A percentile compares a stretch with the other conserved stretches of the same genome.
Conservation (phyloP, 2,329 filamentous ascomycete species). For the Penicillium sp. region DNA sequence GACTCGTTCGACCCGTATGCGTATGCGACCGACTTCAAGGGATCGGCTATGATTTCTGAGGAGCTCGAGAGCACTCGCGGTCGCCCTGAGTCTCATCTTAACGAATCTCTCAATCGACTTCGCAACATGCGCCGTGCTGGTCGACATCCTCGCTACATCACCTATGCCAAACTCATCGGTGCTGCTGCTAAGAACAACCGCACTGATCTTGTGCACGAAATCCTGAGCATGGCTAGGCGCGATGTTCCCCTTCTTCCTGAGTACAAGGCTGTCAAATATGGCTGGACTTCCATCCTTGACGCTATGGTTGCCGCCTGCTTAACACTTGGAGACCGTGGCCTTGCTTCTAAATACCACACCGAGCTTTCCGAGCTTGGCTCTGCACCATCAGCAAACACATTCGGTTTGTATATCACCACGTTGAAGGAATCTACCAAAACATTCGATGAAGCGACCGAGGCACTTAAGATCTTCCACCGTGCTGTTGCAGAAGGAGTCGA, state of each 20-base stretch:
- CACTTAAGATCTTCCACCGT: slow-evolving; percentile 95
- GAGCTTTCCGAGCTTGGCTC: slow-evolving; percentile 89
- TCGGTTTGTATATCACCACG: slow-evolving; percentile 98
- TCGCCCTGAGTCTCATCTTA: slow-evolving; percentile 73
- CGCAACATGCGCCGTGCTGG: slow-evolving; percentile 92
- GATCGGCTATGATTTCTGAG: slow-evolving; percentile 87
- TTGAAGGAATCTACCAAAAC: slow-evolving; percentile 97
- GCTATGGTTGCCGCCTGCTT: slow-evolving; percentile 95
- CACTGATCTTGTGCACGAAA: slow-evolving; percentile 80
- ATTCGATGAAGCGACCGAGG: slow-evolving; percentile 95
- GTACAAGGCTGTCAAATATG: slow-evolving; percentile 86
- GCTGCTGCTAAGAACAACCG: slow-evolving; percentile 86
- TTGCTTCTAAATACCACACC: slow-evolving; percentile 87
- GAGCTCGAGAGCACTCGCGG: slow-evolving; percentile 81
- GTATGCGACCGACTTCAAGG: slow-evolving; percentile 88
- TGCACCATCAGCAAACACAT: slow-evolving; percentile 94
- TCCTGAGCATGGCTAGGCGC: slow-evolving; percentile 84
- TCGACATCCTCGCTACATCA: slow-evolving; percentile 92
- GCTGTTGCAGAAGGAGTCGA: slow-evolving; percentile 93
- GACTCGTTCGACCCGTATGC: slow-evolving; percentile 92
- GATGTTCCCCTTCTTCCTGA: slow-evolving; percentile 86
- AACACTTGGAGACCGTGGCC: slow-evolving; percentile 76
- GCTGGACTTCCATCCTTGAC: slow-evolving; percentile 95
- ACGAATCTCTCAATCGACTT: slow-evolving; percentile 81
- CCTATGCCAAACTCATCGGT: slow-evolving; percentile 92